Evolutionary conservation across 257 asterid species (phyloP).

Genomic region (Lavandula angustifolia): DNA sequence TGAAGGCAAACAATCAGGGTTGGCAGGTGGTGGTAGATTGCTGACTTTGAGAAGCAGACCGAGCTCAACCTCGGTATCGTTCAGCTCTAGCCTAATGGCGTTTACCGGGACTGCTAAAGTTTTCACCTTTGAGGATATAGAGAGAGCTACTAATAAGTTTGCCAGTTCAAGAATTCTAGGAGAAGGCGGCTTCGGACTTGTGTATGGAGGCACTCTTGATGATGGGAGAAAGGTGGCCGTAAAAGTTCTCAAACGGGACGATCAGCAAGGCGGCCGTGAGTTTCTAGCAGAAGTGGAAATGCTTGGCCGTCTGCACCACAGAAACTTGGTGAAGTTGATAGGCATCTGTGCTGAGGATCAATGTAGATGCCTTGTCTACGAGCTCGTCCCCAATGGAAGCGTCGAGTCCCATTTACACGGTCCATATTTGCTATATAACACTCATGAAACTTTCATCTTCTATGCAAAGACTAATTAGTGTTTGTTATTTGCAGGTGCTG

Average conservation of each 20-base stretch:
- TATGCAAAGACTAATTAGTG: not conserved
- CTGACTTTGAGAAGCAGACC: constrained; percentile 50
- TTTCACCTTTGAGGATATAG: constrained; percentile 57
- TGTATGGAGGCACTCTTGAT: constrained; percentile 74
- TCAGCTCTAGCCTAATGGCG: constrained; percentile 63
- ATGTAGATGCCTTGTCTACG: constrained; percentile 69
- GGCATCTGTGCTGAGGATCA: constrained; percentile 81
- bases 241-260: constrained; percentile 80
- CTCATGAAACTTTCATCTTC: not conserved
- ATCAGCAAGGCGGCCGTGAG: constrained; percentile 81
- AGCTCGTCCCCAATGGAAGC: constrained; percentile 91
- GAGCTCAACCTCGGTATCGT: constrained; percentile 62
- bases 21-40: constrained; percentile 55
- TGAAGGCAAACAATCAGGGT: constrained; percentile 59
- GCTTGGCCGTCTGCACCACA: constrained; percentile 85
- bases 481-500: constrained; percentile 49
- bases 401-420: constrained; percentile 93
- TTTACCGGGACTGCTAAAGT: constrained; percentile 78
- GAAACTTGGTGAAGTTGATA: constrained; percentile 78
- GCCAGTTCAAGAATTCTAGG: constrained; percentile 57
- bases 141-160: constrained; percentile 62
- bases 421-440: constrained; percentile 21
- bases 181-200: constrained; percentile 96
- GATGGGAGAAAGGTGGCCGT: constrained; percentile 79
- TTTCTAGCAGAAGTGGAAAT: constrained; percentile 95